Conservation (phyloP, 2,329 filamentous ascomycete genomes). For the Dactylonectria macrodidyma region DNA sequence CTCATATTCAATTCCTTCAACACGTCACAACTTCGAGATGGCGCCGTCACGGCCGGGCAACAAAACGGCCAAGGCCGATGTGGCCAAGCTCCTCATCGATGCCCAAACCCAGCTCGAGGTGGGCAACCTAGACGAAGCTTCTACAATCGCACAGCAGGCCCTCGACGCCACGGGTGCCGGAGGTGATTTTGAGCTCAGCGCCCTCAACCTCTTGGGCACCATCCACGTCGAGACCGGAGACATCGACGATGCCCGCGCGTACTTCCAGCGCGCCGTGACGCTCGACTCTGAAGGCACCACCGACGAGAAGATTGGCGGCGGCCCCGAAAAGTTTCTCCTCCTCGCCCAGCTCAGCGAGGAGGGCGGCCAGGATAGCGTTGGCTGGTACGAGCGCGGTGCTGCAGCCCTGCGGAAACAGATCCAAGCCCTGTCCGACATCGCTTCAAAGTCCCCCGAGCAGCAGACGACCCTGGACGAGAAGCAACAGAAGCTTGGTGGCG, state of each 20-base stretch:
- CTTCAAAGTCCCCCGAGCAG: conserved; percentile 56
- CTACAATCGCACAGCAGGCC: conserved; percentile 58
- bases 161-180: conserved; percentile 60
- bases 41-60: conserved; percentile 58
- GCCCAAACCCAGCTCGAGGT: conserved; percentile 60
- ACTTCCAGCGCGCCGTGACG: conserved; percentile 80
- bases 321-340: conserved; percentile 95
- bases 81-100: conserved; percentile 54
- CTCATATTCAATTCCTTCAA: conserved; percentile 26
- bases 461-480: conserved; percentile 72
- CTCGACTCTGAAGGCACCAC: conserved; percentile 83
- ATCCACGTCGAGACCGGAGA: conserved; percentile 89
- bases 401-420: conserved; percentile 81
- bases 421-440: conserved; percentile 69
- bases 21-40: conserved; percentile 49
- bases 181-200: conserved; percentile 71
- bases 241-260: conserved; percentile 78
- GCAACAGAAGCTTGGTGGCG: conserved; percentile 86
- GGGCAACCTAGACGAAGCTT: conserved; percentile 59
- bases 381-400: conserved; percentile 80
- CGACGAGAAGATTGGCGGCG: conserved; percentile 81
- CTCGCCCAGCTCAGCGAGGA: conserved; percentile 89
- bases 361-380: conserved; percentile 75
- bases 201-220: conserved; percentile 84
- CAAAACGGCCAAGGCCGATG: conserved; percentile 55